These are phyloP conservation scores for Pilobolus umbonatus DNA, from an alignment of 192 early-diverging fungal species.

Conservation along the genomic window DNA sequence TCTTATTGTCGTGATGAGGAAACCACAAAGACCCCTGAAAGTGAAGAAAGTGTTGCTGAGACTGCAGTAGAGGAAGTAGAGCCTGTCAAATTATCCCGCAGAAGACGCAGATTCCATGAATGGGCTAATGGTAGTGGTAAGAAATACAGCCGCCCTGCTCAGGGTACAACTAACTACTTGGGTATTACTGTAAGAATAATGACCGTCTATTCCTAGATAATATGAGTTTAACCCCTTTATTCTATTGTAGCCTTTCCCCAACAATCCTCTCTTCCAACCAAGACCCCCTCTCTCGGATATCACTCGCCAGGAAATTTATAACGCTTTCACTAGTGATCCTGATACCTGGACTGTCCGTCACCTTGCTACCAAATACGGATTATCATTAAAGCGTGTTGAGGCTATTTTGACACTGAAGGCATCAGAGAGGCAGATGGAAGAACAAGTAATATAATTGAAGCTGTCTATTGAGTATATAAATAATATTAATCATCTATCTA, in stretches of 20 bases:
- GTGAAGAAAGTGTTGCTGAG: not conserved
- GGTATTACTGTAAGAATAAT: not conserved
- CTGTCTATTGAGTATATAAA: not conserved
- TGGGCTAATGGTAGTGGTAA: conserved; percentile 26
- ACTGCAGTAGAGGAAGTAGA: conserved; percentile 16
- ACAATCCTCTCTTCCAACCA: conserved; percentile 85
- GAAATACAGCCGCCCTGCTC: conserved; percentile 23
- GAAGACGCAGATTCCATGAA: conserved; percentile 32
- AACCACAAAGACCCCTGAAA: conserved; percentile 15
- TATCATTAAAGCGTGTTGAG: conserved; percentile 83
- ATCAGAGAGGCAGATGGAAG: conserved; percentile 67
- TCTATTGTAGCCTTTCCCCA: conserved; percentile 71
- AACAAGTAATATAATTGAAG: conserved; percentile 38
- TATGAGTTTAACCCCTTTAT: conserved; percentile 3
- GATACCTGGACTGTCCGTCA: conserved; percentile 59
- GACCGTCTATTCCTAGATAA: not conserved
- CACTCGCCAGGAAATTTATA: conserved; percentile 69
- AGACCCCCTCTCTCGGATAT: conserved; percentile 66
- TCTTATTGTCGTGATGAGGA: not conserved
- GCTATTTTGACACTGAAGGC: conserved; percentile 89
- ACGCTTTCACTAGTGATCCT: conserved; percentile 54
- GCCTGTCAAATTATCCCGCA: conserved; percentile 29
- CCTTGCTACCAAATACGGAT: conserved; percentile 61
- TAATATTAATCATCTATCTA: not conserved
- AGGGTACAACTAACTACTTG: conserved; percentile 35